Evolutionary conservation across 2,329 filamentous ascomycete genomes (phyloP), one percentile per base, ranked within the genome.

Genomic region (Intubia oerlemansii): DNA sequence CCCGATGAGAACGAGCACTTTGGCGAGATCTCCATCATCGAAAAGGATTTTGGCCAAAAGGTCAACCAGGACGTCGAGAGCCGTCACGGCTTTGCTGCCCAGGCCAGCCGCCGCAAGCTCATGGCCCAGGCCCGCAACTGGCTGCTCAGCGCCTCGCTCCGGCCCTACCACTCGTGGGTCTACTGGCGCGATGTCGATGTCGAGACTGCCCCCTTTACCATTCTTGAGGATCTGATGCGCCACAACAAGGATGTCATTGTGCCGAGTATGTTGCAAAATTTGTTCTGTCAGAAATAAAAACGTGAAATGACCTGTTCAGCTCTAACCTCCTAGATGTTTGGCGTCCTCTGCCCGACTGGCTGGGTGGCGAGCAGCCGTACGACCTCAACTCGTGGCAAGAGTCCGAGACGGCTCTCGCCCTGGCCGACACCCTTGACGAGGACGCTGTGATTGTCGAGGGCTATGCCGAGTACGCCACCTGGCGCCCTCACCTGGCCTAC

Each of bases 331-430:
- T 35, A 84, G 77, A 98, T 55, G 88, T 98, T 34, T 98, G 88
- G 88, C 74, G 88, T 38, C 88, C 88, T n/a, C 66, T 98, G 27
- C 88, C 88, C 6, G 88, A 98, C 50, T 98, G 88, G 88, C 76
- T 98, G 15, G 88, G 88, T 25, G 90, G 88, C 42, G 88, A 98
- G 49, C 88, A 98, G 48, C 88, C 88, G 2, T 98, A 98, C 49
- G 88, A 98, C 52, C 52, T 98, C 42, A 98, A 98, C 50, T 95
- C 85, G 11, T 98, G 88, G 88, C 88, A 98, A 51, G 88, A 98
- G 51, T 98, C 88, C 0, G 90, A 98, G 46, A 98, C 88, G 1
- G 88, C 88, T 0, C 60, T 98, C 29, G 80, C 81, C 7, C 62
- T 98, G 21, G 88, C 88, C 9, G 85, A 98, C 38, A 92, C 82